These are phyloP conservation scores for Mrakia gelida DNA, from an alignment of 768 basidiomycete genomes.

Conservation along the genomic window DNA sequence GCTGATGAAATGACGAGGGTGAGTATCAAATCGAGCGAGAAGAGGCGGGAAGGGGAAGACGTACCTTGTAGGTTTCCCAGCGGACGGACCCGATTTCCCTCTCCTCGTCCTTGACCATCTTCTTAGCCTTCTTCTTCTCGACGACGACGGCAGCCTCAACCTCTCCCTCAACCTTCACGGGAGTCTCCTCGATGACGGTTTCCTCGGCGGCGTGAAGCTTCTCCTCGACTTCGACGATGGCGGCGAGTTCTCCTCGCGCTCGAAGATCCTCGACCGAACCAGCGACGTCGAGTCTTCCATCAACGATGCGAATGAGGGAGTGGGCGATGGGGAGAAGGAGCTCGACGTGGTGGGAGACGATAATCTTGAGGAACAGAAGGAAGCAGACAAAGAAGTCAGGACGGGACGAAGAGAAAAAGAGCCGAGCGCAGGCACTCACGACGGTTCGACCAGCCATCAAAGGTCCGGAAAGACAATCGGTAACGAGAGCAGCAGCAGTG, in stretches of 20 bases:
- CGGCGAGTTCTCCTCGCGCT: constrained; percentile 59
- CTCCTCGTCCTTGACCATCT: constrained; percentile 72
- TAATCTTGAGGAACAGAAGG: constrained; percentile 39
- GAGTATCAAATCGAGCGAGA: too few relatives aligned
- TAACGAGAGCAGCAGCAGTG: constrained; percentile 25
- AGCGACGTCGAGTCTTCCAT: constrained; percentile 72
- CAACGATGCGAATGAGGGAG: constrained; percentile 72
- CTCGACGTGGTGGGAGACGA: constrained; percentile 79
- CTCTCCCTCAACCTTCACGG: not conserved
- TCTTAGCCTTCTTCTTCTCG: constrained; percentile 31
- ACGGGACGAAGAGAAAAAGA: too few relatives aligned
- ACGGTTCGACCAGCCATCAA: constrained; percentile 43
- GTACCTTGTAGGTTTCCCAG: constrained; percentile 57
- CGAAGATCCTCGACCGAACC: constrained; percentile 65
- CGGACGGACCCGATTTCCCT: constrained; percentile 75
- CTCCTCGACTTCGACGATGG: constrained; percentile 55
- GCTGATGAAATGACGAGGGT: constrained; percentile 14
- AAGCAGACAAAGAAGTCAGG: not conserved
- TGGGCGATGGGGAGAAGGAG: constrained; percentile 68
- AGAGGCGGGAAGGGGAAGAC: not conserved
- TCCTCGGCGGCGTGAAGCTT: constrained; percentile 32
- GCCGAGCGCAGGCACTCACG: constrained; percentile 40
- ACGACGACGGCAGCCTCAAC: constrained; percentile 39
- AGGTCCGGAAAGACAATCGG: constrained; percentile 40
- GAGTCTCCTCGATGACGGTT: constrained; percentile 16